Conservation (phyloP, 1,139 yeast species). For the Geotrichum carabidarum region DNA sequence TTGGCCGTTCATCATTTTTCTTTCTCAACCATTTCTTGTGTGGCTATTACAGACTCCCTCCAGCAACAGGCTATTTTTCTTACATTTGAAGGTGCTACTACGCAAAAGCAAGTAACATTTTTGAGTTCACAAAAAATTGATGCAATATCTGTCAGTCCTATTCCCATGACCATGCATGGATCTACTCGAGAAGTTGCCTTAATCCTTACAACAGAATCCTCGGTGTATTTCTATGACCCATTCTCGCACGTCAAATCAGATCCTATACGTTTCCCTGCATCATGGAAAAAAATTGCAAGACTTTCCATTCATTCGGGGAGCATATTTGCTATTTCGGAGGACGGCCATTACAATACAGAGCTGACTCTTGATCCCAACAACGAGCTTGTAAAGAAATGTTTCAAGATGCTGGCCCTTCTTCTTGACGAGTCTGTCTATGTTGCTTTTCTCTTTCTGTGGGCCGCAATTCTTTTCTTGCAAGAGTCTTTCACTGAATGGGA, state of each 20-base stretch:
- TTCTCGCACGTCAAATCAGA: conserved; percentile 52
- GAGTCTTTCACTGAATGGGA: conserved; percentile 54
- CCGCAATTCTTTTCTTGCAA: conserved; percentile 48
- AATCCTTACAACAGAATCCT: conserved; percentile 4
- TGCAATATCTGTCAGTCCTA: conserved; percentile 5
- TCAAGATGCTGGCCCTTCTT: conserved; percentile 38
- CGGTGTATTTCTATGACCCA: conserved; percentile 55
- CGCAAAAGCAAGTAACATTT: conserved; percentile 4
- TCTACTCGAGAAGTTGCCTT: conserved; percentile 3
- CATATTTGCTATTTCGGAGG: conserved; percentile 13
- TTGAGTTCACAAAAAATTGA: conserved; percentile 4
- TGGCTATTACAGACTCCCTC: neutral
- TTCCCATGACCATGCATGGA: neutral
- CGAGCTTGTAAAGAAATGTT: conserved; percentile 41
- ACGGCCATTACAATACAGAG: conserved; percentile 11
- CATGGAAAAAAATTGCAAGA: conserved; percentile 18
- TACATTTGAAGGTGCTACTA: conserved; percentile 2
- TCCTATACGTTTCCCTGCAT: conserved; percentile 20
- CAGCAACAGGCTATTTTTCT: conserved; percentile 8
- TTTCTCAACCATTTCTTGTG: neutral
- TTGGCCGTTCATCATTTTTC: neutral
- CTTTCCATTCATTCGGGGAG: conserved; percentile 9
- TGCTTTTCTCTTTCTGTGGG: conserved; percentile 60
- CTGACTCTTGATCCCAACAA: conserved; percentile 41
- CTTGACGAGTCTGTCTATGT: conserved; percentile 57